Base-by-base conservation (phyloP, 495 filamentous ascomycete genomes). In the Annulohypoxylon moriforme region DNA sequence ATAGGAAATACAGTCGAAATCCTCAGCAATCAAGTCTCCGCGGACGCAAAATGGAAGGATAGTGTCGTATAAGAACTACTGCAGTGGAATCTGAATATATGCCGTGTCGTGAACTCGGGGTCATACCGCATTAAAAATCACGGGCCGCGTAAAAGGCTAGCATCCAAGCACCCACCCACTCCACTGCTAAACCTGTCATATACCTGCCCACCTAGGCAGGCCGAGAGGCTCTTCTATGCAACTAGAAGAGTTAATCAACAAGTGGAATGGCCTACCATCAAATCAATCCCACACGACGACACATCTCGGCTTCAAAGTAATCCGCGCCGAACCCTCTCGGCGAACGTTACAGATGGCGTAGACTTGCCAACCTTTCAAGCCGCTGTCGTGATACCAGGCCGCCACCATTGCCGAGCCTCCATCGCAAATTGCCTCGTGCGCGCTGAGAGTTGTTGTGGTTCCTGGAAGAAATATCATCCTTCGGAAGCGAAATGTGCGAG, bases 371-470 rank as follows among this genome's bases (percentile, higher is more conserved):
- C n/a, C 36, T 13, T 40, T 31, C 27, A 58, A 31, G 8, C 10
- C 40, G 36, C 49, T 55, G 33, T 46, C 38, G 66, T 61, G 57
- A 27, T 40, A 62, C 66, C 38, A 61, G 36, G 36, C 50, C 47
- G 58, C 27, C 34, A 56, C 66, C 66, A 38, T 47, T 40, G 36
- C 67, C 42, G 40, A 62, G 58, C 31, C 50, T 69, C 59, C 33
- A 29, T 22, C 33, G 57, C 50, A 25, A 55, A 34, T 52, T 3
- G 11, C 24, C 44, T 34, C 46, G 13, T 50, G 27, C 18, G 47
- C 29, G n/a, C 31, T 22, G 67, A 58, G 40, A 49, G 38, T 22
- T 11, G 60, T 60, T 11, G 60, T 60, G 46, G 68, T 60, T 59
- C 61, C 60, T 64, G 60, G 52, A 53, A 60, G 33, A 59, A 53